Base-by-base conservation (phyloP, 352 stramenopile genomes). In the Phytophthora brassicae region DNA sequence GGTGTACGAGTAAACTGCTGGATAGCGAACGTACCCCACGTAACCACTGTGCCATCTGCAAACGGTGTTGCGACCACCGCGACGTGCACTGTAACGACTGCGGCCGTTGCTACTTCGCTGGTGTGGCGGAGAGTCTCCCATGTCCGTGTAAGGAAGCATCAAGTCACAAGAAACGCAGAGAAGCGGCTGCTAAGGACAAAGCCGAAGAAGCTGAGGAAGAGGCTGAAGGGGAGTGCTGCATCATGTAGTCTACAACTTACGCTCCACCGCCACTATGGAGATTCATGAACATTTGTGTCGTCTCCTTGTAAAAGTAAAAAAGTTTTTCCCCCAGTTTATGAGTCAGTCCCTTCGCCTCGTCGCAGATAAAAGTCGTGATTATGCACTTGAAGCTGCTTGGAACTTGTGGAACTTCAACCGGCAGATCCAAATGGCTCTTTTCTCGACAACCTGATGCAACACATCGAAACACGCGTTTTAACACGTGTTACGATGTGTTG, bases 21-120 rank as follows among this genome's bases (percentile, higher is more conserved):
- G 83, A 90, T 47, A 78, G 75, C 39, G 79, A 90, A 20, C 81
- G 81, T 56, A 89, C 81, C 0, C 79, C 78, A 44, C 85, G 85
- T 50, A 92, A 92, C 66, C 85, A 94, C 63, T 94, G 85, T 61
- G 74, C 79, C 26, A 92, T 92, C 61, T 94, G 85, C 78, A 94
- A 90, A 63, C 81, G 85, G 42, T 94, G 85, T 65, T 90, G 81
- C 54, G 85, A 94, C 63, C 85, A 92, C 68, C 83, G 85, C n/a
- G 85, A 94, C 64, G 81, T 90, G 56, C 85, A 94, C 62, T 94
- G 85, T 68, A 44, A 88, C 59, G 81, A 90, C 66, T 94, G 85
- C 47, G 80, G 80, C 17, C 81, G 85, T 31, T 94, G 85, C 69
- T 94, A 94, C 74, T 94, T 94, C 70, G 79, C 85, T 7, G 85